phyloP scores from a whole-genome alignment of 768 basidiomycete species.

The Tubosaeta sp. region DNA sequence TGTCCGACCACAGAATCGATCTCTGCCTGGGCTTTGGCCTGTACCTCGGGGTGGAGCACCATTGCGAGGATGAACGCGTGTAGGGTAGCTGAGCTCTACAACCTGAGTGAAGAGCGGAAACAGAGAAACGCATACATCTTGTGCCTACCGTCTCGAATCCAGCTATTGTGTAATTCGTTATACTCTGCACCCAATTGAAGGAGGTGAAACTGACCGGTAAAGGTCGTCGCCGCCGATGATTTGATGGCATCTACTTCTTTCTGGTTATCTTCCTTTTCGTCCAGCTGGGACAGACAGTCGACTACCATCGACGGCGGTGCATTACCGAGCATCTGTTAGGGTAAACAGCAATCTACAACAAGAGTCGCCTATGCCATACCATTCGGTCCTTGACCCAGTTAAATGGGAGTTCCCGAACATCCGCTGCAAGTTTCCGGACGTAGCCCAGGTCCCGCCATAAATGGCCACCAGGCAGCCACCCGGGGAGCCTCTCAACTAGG shows the following conservation, averaged over 20 bases:
- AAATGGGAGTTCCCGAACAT: not conserved
- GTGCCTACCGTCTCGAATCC: not conserved
- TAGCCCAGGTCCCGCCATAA: not conserved
- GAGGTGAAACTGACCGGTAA: not conserved
- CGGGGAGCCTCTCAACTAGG: not conserved
- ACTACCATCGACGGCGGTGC: not conserved
- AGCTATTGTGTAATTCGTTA: not conserved
- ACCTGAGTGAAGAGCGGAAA: not conserved
- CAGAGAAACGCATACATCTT: not conserved
- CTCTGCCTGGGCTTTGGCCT: slow-evolving; percentile 22
- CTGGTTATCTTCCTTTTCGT: not conserved
- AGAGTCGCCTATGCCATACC: not conserved
- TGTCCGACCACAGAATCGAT: slow-evolving; percentile 25
- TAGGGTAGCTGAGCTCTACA: slow-evolving; percentile 23
- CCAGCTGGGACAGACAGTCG: not conserved
- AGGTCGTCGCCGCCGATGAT: not conserved
- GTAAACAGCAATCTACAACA: not conserved
- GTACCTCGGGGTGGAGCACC: slow-evolving; percentile 25
- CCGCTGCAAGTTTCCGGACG: not conserved
- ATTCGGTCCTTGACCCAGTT: not conserved
- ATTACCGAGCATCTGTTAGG: not conserved
- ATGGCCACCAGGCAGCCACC: not conserved
- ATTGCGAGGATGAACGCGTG: slow-evolving; percentile 27
- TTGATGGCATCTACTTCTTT: not conserved
- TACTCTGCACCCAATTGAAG: not conserved